Base-by-base conservation (phyloP, 495 filamentous ascomycete genomes). In the Podospora pseudocomata region DNA sequence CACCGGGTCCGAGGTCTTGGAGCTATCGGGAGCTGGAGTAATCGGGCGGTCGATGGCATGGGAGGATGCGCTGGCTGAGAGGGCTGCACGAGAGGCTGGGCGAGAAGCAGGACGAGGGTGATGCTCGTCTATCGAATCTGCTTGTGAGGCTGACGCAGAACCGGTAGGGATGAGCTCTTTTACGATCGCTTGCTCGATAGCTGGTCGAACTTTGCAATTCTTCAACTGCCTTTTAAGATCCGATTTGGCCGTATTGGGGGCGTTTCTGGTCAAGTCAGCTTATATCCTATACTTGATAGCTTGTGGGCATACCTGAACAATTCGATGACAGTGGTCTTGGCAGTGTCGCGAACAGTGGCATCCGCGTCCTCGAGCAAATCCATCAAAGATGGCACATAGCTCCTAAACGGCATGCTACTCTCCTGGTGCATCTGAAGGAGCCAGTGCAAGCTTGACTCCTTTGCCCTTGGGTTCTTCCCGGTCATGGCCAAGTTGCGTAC, bases 281-380 rank as follows among this genome's bases (percentile, higher is more conserved):
- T 92, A 28, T 54, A 26, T 18, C 39, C 62, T 34, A 19, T 64
- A 77, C 68, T 77, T 71, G 65, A 3, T 18, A 32, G 9, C 4
- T 16, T 9, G 11, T 1, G 16, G 18, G 23, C 85, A 65, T 82
- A 94, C 91, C 81, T 83, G 76, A 98, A 98, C 23, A 98, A 83
- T 67, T 94, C 91, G 55, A 97, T 89, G 55, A 96, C 87, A 2
- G 90, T 88, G 23, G 81, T 79, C 79, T 96, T 96, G 30, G 94
- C 92, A 39, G 86, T 84, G 68, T 97, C 92, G 76, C 94, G 86
- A 60, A 98, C 93, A 73, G 85, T 86, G 62, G 88, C 88, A 76
- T 97, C 95, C 7, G 94, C 89, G 78, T 97, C 92, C 77, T 98
- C 94, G 28, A 98, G 81, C 68, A 92, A 85, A 60, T 91, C 88